Conservation (phyloP, 2,329 filamentous ascomycete species). For the Ophiocordyceps camponoti-rufipedis region DNA sequence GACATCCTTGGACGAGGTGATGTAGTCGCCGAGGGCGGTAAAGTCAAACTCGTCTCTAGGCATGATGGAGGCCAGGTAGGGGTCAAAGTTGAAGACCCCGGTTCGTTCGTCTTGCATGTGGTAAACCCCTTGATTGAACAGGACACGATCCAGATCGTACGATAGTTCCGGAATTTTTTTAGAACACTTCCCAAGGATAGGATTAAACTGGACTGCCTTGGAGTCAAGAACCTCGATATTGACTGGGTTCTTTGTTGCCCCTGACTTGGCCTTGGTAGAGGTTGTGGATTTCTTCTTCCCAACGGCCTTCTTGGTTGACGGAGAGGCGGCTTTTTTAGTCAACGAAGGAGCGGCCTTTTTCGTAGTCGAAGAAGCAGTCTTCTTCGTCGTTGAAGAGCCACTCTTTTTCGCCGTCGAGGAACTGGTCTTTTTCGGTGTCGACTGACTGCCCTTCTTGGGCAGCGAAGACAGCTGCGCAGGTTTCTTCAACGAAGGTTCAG, state of each 20-base stretch:
- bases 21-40: constrained; percentile 64
- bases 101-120: constrained; percentile 77
- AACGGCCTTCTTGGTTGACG: no score
- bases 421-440: background rate
- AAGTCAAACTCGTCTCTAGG: constrained; percentile 88
- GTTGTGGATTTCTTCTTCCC: background rate
- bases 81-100: constrained; percentile 89
- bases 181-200: constrained; percentile 14
- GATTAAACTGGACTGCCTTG: constrained; percentile 8
- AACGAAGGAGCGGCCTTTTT: background rate
- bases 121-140: constrained; percentile 92
- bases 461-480: background rate
- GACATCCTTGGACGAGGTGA: constrained; percentile 76
- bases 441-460: background rate
- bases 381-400: background rate
- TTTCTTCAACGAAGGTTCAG: no score
- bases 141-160: constrained; percentile 68
- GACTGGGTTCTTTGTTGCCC: constrained; percentile 3
- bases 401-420: background rate
- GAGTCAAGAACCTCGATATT: constrained; percentile 13
- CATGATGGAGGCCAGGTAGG: constrained; percentile 86
- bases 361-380: background rate
- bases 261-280: background rate
- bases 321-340: background rate
- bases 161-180: constrained; percentile 39